Evolutionary conservation across 2,329 filamentous ascomycete species (phyloP).

Genomic region (Camillea tinctor): DNA sequence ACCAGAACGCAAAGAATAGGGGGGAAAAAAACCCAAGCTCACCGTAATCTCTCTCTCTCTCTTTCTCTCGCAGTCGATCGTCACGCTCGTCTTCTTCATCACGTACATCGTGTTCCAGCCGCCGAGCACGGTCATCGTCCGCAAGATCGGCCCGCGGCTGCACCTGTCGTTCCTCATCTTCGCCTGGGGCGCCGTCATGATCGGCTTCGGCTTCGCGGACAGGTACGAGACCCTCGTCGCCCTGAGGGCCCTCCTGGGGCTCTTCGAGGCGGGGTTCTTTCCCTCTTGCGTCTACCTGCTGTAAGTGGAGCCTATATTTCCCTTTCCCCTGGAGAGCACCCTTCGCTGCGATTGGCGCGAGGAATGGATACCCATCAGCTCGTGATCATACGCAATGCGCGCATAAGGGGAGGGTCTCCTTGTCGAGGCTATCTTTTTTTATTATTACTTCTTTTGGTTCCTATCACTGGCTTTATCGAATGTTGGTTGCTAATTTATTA

Average conservation of each 20-base stretch:
- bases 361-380: not conserved
- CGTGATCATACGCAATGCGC: not conserved
- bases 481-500: not conserved
- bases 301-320: constrained; percentile 28
- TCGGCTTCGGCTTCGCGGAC: constrained; percentile 63
- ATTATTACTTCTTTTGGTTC: not conserved
- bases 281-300: constrained; percentile 69
- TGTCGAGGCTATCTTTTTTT: not conserved
- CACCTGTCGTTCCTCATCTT: constrained; percentile 55
- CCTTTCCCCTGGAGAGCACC: too few species aligned
- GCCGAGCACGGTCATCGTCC: constrained; percentile 66
- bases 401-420: not conserved
- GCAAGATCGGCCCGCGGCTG: constrained; percentile 61
- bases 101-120: constrained; percentile 72
- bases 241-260: constrained; percentile 58
- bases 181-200: constrained; percentile 61
- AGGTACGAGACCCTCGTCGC: constrained; percentile 52
- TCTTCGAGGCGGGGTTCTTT: constrained; percentile 71
- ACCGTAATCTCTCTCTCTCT: constrained; percentile 5
- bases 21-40: not conserved
- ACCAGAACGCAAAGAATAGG: too few species aligned
- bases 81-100: constrained; percentile 72
- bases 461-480: not conserved
- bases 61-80: constrained; percentile 45
- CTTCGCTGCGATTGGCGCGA: too few species aligned